A percentile compares a stretch with the other conserved stretches of the same genome.
phyloP scores from a whole-genome alignment of 176 grass and related monocot species.

The Poa annua region DNA sequence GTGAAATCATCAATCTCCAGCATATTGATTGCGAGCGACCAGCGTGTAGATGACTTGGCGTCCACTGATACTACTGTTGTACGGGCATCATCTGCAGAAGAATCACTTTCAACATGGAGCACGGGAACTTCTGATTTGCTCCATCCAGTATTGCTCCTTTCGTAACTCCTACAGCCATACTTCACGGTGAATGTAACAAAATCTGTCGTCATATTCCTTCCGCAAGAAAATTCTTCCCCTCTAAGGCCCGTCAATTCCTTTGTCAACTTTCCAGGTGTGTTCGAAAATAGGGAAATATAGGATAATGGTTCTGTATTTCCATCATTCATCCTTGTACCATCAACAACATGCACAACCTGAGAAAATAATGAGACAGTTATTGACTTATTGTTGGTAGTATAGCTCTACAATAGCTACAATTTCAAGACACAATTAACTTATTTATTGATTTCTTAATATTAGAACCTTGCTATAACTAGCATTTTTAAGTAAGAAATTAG shows the following conservation, averaged over 20 bases:
- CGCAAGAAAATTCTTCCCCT: conserved; percentile 85
- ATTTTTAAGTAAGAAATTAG: not conserved
- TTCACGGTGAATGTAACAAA: conserved; percentile 89
- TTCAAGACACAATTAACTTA: not conserved
- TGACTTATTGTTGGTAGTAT: conserved; percentile 23
- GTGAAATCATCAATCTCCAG: conserved; percentile 77
- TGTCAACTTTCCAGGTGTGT: conserved; percentile 77
- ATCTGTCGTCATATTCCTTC: conserved; percentile 64
- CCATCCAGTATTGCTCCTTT: conserved; percentile 67
- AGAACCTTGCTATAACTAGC: not conserved
- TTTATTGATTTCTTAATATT: not conserved
- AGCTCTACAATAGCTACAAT: not conserved
- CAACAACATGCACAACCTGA: conserved; percentile 96
- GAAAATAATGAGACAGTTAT: conserved; percentile 39
- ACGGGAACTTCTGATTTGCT: conserved; percentile 68
- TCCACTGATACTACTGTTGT: conserved; percentile 69
- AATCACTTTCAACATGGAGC: conserved; percentile 84
- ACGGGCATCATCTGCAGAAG: conserved; percentile 46
- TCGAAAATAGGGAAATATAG: conserved; percentile 89
- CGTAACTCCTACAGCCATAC: conserved; percentile 83
- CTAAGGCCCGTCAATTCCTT: conserved; percentile 66
- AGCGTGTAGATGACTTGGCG: conserved; percentile 76
- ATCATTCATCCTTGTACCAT: conserved; percentile 58
- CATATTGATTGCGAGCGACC: conserved; percentile 84
- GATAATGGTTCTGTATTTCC: conserved; percentile 64